Conservation (phyloP, 164 flowering plant species). For the Vitis cinerea region DNA sequence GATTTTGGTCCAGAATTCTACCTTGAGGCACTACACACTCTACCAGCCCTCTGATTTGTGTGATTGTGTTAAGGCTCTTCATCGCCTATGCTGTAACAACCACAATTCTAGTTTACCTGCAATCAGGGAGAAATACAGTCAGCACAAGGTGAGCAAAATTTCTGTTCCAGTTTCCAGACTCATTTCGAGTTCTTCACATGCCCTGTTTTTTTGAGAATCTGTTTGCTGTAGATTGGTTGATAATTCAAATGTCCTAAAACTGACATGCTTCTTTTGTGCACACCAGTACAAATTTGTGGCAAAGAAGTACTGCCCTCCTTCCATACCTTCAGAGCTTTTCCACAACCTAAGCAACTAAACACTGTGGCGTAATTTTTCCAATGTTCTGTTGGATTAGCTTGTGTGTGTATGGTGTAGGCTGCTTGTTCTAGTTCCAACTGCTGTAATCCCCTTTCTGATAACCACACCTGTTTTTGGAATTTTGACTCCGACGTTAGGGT, state of each 20-base stretch:
- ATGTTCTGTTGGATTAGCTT: constrained; percentile 30
- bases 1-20: constrained; percentile 44
- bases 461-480: no score
- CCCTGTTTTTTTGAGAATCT: neutral
- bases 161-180: neutral
- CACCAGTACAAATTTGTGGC: constrained; percentile 93
- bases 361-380: constrained; percentile 14
- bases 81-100: constrained; percentile 48
- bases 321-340: constrained; percentile 75
- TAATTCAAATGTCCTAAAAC: no score
- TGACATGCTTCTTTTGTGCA: neutral
- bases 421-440: no score
- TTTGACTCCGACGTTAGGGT: no score
- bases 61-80: constrained; percentile 67
- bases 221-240: no score
- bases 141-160: constrained; percentile 63
- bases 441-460: no score
- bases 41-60: constrained; percentile 59
- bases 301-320: constrained; percentile 71
- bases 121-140: constrained; percentile 80
- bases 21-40: constrained; percentile 71
- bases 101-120: constrained; percentile 60
- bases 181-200: neutral
- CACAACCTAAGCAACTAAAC: constrained; percentile 25
- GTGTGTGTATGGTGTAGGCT: no score